phyloP scores from a whole-genome alignment of 305 asterid genomes.

The Fraxinus floribunda region DNA sequence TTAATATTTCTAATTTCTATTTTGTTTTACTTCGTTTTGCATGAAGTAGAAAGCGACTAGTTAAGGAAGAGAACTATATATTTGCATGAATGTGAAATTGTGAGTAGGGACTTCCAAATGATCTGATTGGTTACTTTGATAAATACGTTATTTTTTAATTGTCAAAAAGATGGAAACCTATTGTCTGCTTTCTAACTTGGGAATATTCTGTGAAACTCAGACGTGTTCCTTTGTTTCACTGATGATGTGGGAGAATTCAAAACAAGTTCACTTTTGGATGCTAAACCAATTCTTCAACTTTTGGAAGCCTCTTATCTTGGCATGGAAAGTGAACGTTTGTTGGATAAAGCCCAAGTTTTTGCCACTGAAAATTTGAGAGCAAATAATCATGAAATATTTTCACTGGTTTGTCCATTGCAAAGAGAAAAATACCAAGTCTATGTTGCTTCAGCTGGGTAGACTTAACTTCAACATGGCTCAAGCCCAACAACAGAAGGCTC shows the following conservation, averaged over 20 bases:
- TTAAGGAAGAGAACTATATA: too few species aligned
- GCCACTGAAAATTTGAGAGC: neutral
- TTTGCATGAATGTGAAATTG: too few species aligned
- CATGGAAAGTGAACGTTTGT: constrained; percentile 27
- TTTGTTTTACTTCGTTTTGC: too few species aligned
- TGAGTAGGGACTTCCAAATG: too few species aligned
- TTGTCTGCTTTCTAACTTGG: neutral
- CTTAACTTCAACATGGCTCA: constrained; percentile 41
- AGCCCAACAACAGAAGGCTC: constrained; percentile 35
- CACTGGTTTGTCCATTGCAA: constrained; percentile 21
- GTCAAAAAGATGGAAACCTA: too few species aligned
- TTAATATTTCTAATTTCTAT: too few species aligned
- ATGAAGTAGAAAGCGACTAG: too few species aligned
- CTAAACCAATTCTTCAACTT: constrained; percentile 24
- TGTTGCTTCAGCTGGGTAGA: constrained; percentile 28
- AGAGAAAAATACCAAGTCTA: neutral
- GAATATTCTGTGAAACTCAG: constrained; percentile 20
- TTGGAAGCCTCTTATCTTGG: constrained; percentile 43
- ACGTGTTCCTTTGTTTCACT: constrained; percentile 26
- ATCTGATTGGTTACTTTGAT: too few species aligned
- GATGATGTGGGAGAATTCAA: constrained; percentile 25
- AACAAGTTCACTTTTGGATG: neutral
- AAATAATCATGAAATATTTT: neutral
- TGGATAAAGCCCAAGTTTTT: constrained; percentile 16
- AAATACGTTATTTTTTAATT: too few species aligned